A percentile compares a stretch with the other conserved stretches of the same genome.
Evolutionary conservation across 2,329 filamentous ascomycete species (phyloP).

Genomic region (Coniochaeta sp.): DNA sequence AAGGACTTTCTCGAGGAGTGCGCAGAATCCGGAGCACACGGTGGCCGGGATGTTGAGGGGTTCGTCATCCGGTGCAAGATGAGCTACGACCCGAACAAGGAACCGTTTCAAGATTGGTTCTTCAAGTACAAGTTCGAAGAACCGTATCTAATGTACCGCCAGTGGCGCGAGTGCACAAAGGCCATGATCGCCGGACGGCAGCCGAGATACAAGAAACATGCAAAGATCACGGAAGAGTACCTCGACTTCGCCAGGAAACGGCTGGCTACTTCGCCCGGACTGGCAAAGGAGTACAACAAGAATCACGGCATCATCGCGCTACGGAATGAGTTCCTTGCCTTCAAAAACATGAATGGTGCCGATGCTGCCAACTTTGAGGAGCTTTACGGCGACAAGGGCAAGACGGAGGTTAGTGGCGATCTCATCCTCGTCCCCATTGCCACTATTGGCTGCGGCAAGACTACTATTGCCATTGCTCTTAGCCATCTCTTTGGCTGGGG

Average conservation of each 20-base stretch:
- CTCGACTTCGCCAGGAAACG: conserved; percentile 71
- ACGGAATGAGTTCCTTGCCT: conserved; percentile 78
- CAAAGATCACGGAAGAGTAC: conserved; percentile 86
- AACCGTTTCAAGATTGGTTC: conserved; percentile 84
- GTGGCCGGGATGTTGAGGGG: conserved; percentile 88
- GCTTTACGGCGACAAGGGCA: conserved; percentile 40
- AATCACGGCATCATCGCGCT: conserved; percentile 96
- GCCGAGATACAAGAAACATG: conserved; percentile 79
- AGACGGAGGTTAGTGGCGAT: conserved; percentile 53
- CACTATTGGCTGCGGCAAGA: conserved; percentile 95
- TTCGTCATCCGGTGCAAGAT: conserved; percentile 90
- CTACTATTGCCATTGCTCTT: conserved; percentile 78
- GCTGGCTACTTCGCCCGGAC: conserved; percentile 58
- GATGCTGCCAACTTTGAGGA: conserved; percentile 78
- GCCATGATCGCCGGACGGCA: conserved; percentile 68
- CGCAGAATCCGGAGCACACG: conserved; percentile 82
- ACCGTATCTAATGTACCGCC: conserved; percentile 96
- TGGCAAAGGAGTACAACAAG: conserved; percentile 66
- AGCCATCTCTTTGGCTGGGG: conserved; percentile 83
- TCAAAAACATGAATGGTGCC: conserved; percentile 76
- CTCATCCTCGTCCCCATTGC: conserved; percentile 85
- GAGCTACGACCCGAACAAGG: conserved; percentile 39
- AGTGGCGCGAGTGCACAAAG: conserved; percentile 97
- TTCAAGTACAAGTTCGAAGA: conserved; percentile 99
- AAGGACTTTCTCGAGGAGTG: conserved; percentile 76